phyloP scores from a whole-genome alignment of 495 filamentous ascomycete genomes.

The Glutinoglossum americanum region DNA sequence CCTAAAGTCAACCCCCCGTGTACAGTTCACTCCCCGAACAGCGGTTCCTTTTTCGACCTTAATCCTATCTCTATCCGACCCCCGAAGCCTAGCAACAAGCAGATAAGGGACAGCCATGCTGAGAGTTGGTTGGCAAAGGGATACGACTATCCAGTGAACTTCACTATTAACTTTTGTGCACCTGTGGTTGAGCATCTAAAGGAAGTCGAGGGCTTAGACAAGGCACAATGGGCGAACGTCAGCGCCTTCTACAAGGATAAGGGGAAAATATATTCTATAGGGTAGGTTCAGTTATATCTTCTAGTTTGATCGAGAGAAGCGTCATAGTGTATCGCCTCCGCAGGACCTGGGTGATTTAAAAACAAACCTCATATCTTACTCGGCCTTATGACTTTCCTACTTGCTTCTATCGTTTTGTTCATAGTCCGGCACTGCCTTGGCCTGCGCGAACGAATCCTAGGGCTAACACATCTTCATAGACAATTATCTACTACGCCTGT shows the following conservation, averaged over 20 bases:
- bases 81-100: constrained; percentile 33
- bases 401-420: not conserved
- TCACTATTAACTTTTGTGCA: constrained; percentile 86
- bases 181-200: constrained; percentile 58
- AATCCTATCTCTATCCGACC: constrained; percentile 44
- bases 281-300: constrained; percentile 27
- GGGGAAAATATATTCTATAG: constrained; percentile 62
- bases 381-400: not conserved
- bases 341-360: not conserved
- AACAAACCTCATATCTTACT: not conserved
- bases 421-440: not conserved
- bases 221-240: constrained; percentile 50
- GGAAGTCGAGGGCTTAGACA: constrained; percentile 46
- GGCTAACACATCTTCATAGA: constrained; percentile 7
- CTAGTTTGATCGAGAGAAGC: not conserved
- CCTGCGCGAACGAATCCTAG: not conserved
- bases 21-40: constrained; percentile 50
- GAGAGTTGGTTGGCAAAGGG: constrained; percentile 67
- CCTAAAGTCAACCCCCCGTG: constrained; percentile 29
- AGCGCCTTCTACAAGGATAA: constrained; percentile 71
- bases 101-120: constrained; percentile 35
- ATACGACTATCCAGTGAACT: constrained; percentile 72
- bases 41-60: constrained; percentile 77
- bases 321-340: not conserved
- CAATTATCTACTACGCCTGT: constrained; percentile 34